A percentile compares a stretch with the other conserved stretches of the same genome.
These are phyloP conservation scores for Dipodascus albidus DNA, from an alignment of 805 yeast genomes.

Conservation along the genomic window DNA sequence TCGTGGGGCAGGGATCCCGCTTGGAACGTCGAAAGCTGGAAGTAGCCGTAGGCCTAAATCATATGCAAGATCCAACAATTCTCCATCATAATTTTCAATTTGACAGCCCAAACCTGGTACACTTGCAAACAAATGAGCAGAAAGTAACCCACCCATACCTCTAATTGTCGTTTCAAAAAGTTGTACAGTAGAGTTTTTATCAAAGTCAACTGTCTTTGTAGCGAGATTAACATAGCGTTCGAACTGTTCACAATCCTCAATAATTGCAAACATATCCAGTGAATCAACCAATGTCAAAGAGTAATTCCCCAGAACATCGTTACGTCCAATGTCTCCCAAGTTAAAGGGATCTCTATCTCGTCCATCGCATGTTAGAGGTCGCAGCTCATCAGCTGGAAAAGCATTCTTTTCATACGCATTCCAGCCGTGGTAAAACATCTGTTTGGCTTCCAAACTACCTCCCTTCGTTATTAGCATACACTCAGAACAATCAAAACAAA, in stretches of 20 bases:
- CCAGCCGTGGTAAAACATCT: constrained; percentile 68
- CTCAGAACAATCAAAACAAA: neutral
- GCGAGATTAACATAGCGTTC: constrained; percentile 33
- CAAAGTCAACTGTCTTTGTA: constrained; percentile 34
- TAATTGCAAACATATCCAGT: constrained; percentile 64
- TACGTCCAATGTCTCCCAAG: constrained; percentile 43
- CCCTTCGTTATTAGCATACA: too few relatives aligned
- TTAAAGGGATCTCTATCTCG: constrained; percentile 51
- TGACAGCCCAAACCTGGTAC: constrained; percentile 34
- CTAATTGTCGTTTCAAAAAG: constrained; percentile 83
- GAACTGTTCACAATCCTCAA: constrained; percentile 53
- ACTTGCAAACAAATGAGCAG: constrained; percentile 63
- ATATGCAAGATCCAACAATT: constrained; percentile 55
- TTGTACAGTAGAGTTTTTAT: constrained; percentile 62
- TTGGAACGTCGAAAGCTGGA: constrained; percentile 52
- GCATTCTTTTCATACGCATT: constrained; percentile 54
- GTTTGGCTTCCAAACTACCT: constrained; percentile 30
- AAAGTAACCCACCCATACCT: constrained; percentile 68
- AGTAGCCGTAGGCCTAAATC: constrained; percentile 65
- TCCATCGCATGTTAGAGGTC: constrained; percentile 62
- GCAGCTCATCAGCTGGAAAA: constrained; percentile 68
- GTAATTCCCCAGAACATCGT: constrained; percentile 79
- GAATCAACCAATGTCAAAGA: constrained; percentile 71
- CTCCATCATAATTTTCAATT: constrained; percentile 50
- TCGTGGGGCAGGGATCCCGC: constrained; percentile 70